Evolutionary conservation across 2,329 filamentous ascomycete species (phyloP).

Genomic region (Botrytis sinoallii): DNA sequence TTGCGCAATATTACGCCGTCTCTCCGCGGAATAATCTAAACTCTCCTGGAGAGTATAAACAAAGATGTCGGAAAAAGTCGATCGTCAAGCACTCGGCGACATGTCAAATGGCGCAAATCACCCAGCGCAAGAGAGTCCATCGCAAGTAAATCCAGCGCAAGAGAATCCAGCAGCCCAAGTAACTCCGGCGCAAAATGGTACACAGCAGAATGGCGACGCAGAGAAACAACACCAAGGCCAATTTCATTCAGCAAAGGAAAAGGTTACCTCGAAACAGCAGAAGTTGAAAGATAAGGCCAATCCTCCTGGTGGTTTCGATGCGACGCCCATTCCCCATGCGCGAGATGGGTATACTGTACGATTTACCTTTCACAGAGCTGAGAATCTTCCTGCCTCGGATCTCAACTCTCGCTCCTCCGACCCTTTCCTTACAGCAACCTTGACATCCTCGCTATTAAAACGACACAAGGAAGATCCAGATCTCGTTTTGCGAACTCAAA

Average conservation of each 20-base stretch:
- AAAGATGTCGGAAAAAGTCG: slow-evolving; percentile 17
- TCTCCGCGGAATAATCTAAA: not conserved
- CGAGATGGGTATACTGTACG: slow-evolving; percentile 79
- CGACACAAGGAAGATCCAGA: slow-evolving; percentile 84
- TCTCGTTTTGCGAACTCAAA: slow-evolving; percentile 71
- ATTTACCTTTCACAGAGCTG: slow-evolving; percentile 78
- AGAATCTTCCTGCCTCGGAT: slow-evolving; percentile 80
- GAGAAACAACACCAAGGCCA: slow-evolving; percentile 15
- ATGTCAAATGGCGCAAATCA: not conserved
- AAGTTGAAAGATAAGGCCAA: slow-evolving; percentile 36
- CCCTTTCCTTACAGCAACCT: slow-evolving; percentile 75
- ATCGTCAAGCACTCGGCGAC: not conserved
- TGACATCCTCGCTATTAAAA: slow-evolving; percentile 63
- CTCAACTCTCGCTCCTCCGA: slow-evolving; percentile 75
- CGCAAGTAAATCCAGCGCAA: not conserved
- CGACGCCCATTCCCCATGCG: slow-evolving; percentile 70
- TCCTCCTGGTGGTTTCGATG: slow-evolving; percentile 67
- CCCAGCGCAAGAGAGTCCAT: not conserved
- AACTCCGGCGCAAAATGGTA: not conserved
- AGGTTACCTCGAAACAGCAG: slow-evolving; percentile 35
- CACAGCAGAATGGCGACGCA: not conserved
- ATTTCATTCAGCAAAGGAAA: slow-evolving; percentile 31
- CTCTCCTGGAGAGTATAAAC: not conserved
- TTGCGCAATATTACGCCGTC: not conserved
- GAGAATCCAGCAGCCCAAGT: not conserved